Evolutionary conservation across 2,329 filamentous ascomycete species (phyloP).

Genomic region (Phaeosphaeria sp.): DNA sequence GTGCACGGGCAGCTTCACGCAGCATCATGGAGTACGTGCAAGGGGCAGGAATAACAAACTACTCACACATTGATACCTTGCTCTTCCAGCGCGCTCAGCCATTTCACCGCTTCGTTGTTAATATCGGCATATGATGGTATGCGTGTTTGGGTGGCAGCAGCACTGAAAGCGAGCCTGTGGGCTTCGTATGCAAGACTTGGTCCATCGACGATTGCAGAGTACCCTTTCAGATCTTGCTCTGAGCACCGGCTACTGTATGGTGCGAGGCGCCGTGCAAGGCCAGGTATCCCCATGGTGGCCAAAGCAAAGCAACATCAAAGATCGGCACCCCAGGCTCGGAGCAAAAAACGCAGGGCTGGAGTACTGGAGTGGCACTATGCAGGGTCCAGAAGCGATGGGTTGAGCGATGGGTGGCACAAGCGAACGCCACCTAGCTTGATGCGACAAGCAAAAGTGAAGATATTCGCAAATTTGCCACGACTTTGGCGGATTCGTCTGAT

Average conservation of each 20-base stretch:
- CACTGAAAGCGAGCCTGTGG: slow-evolving; percentile 56
- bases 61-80: slow-evolving; percentile 69
- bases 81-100: slow-evolving; percentile 65
- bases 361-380: neutral
- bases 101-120: slow-evolving; percentile 59
- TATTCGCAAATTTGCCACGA: slow-evolving; percentile 1
- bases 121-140: slow-evolving; percentile 65
- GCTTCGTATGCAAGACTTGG: slow-evolving; percentile 79
- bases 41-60: neutral
- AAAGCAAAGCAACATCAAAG: neutral
- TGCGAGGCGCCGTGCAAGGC: slow-evolving; percentile 38
- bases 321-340: neutral
- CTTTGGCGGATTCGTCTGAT: neutral
- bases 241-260: slow-evolving; percentile 37
- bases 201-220: slow-evolving; percentile 69
- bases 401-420: neutral
- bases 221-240: slow-evolving; percentile 29
- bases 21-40: neutral
- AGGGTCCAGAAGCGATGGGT: slow-evolving; percentile 2
- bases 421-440: neutral
- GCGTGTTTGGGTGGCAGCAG: slow-evolving; percentile 31
- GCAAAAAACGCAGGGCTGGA: neutral
- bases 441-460: neutral
- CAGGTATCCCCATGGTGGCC: slow-evolving; percentile 43
- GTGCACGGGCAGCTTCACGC: neutral